phyloP scores from a whole-genome alignment of 768 basidiomycete genomes.

The Lentinula raphanica region DNA sequence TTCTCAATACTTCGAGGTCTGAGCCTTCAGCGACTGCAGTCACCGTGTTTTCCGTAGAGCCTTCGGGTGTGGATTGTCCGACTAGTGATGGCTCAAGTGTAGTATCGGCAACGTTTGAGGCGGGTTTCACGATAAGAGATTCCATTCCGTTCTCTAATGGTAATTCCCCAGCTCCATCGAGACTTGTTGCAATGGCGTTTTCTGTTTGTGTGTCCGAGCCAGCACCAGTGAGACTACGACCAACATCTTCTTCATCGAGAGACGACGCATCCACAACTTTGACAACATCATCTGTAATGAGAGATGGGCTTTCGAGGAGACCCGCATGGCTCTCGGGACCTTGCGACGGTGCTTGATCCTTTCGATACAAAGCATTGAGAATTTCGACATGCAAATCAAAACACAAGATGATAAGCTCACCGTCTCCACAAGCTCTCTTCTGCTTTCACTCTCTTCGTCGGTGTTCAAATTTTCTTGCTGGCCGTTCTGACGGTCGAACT shows the following conservation, averaged over 20 bases:
- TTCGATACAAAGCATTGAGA: background rate
- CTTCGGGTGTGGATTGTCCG: background rate
- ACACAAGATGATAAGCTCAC: background rate
- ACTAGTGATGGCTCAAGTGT: background rate
- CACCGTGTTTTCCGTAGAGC: background rate
- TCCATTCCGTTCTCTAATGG: background rate
- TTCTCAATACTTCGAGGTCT: background rate
- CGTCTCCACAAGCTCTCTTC: background rate
- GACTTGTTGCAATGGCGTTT: background rate
- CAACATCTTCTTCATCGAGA: background rate
- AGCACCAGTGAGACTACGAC: background rate
- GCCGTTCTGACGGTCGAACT: background rate
- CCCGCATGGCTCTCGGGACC: background rate
- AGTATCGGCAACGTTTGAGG: background rate
- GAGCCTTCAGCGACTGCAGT: background rate
- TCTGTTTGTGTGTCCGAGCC: background rate
- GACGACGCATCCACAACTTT: background rate
- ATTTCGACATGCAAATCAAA: background rate
- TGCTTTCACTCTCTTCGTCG: background rate
- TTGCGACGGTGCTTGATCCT: background rate
- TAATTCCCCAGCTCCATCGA: background rate
- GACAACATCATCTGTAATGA: background rate
- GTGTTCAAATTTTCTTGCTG: background rate
- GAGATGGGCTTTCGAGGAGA: background rate
- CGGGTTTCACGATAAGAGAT: background rate